Evolutionary conservation across 257 asterid genomes (phyloP), one percentile per base, ranked within the genome.

Genomic region (Hygrophila difformis): DNA sequence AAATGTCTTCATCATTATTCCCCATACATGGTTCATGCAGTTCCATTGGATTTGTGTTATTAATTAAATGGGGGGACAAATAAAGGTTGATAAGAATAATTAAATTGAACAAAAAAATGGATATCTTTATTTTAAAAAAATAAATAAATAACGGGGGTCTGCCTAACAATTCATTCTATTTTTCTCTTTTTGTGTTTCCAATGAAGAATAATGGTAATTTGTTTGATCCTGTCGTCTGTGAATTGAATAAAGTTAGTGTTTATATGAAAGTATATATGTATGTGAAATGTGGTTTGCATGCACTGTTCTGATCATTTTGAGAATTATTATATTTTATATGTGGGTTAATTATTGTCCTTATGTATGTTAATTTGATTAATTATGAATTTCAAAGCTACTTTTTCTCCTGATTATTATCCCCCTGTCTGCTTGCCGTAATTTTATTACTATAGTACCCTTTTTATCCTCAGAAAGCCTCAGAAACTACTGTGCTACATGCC

Each of bases 361-460:
- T 35, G 15, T 8, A 3, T 67, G 62, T 35, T 63, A 4, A 5
- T 33, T 6, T 33, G 6, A 8, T 5, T 8, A 5, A 5, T 79
- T 56, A 47, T 69, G 55, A 63, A 61, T 38, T 59, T 58, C 61
- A 44, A 61, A 58, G 71, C 44, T 34, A 41, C 72, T 17, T 36
- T 52, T 59, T n/a, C 29, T 18, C 70, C 78, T 44, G 50, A 61
- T 66, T 49, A 45, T 39, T n/a, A n/a, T n/a, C n/a, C n/a, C n/a
- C n/a, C 64, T 51, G 78, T 59, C 42, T 57, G 59, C 53, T 62
- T 70, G 76, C 59, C 65, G 59, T n/a, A n/a, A n/a, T n/a, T n/a
- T n/a, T n/a, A n/a, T n/a, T n/a, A n/a, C n/a, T n/a, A n/a, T n/a
- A n/a, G n/a, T n/a, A n/a, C n/a, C n/a, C n/a, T n/a, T n/a, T n/a